Evolutionary conservation across 306 rosid species (phyloP).

Genomic region (Sechiopsis laciniata): DNA sequence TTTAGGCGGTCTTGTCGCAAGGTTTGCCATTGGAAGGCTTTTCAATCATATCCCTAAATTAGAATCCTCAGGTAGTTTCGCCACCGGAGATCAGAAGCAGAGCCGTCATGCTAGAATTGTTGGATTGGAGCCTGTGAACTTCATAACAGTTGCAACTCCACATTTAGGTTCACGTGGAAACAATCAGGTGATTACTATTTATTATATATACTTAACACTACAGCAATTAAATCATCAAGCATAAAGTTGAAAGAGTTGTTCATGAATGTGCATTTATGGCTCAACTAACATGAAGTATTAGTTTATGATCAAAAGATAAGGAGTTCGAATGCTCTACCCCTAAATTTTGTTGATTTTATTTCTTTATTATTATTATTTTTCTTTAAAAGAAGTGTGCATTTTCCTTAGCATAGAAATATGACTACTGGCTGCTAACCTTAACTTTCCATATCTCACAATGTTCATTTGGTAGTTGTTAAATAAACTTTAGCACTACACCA

Average conservation of each 20-base stretch:
- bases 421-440: neutral
- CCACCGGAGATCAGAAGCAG: slow-evolving; percentile 37
- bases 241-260: neutral
- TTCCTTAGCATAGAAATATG: neutral
- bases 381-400: neutral
- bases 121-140: slow-evolving; percentile 86
- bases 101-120: slow-evolving; percentile 55
- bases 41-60: slow-evolving; percentile 36
- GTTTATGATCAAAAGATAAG: too few relatives aligned
- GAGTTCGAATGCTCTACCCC: too few relatives aligned
- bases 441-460: neutral
- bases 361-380: too few relatives aligned
- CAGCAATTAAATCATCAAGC: neutral
- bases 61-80: slow-evolving; percentile 30
- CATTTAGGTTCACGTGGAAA: slow-evolving; percentile 94
- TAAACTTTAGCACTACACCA: neutral
- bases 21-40: slow-evolving; percentile 88
- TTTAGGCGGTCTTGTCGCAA: slow-evolving; percentile 87
- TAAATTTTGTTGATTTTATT: too few relatives aligned
- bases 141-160: slow-evolving; percentile 88
- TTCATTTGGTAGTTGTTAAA: slow-evolving; percentile 14
- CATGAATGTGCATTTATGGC: neutral
- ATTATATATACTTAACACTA: neutral
- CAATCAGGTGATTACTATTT: slow-evolving; percentile 51
- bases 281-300: too few relatives aligned